Base-by-base conservation (phyloP, 2,329 filamentous ascomycete genomes). In the Fusarium sp. region DNA sequence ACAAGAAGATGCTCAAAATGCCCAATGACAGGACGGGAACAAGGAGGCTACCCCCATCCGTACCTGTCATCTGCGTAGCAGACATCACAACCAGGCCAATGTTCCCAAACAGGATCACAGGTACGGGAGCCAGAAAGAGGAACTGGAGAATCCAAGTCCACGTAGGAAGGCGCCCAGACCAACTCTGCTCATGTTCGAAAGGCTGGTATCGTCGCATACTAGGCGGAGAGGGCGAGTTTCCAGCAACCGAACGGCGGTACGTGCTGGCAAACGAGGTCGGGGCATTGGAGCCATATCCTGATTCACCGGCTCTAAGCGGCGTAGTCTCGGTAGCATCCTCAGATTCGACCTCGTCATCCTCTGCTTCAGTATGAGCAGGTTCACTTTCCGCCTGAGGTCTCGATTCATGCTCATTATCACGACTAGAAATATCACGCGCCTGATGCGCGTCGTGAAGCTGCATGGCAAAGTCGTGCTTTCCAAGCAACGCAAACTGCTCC, bases 71-170 rank as follows among this genome's bases (percentile, higher is more conserved):
- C 65, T 91, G 86, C 25, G 94, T 85, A 4, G 93, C 90, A 38
- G 91, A 88, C 8, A 91, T 93, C 20, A 94, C 80, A 17, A 95
- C 83, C 7, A 98, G 86, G 3, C 89, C 92, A 31, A 95, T 86
- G 77, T 97, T 94, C 2, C 91, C 93, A 20, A 93, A 82, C 25
- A 98, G 80, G 66, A 96, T 91, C 49, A 97, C 84, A 52, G 91
- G 89, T 57, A 97, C 89, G 0, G 95, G 94, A 0, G 90, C 93
- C 14, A 97, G 84, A 20, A 98, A 79, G 7, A 98, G 84, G 72
- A 98, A 92, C 77, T 99, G 95, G 22, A 97, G 75, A 45, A 96
- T 81, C 96, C 96, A 99, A 22, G 93, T 91, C 92, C 93, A 98
- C 47, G 87, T 89, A 2, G 94, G 94, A 59, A 98, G 83, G 41